These are phyloP conservation scores for Aureoboletus auriporus DNA, from an alignment of 768 basidiomycete genomes.

Conservation along the genomic window DNA sequence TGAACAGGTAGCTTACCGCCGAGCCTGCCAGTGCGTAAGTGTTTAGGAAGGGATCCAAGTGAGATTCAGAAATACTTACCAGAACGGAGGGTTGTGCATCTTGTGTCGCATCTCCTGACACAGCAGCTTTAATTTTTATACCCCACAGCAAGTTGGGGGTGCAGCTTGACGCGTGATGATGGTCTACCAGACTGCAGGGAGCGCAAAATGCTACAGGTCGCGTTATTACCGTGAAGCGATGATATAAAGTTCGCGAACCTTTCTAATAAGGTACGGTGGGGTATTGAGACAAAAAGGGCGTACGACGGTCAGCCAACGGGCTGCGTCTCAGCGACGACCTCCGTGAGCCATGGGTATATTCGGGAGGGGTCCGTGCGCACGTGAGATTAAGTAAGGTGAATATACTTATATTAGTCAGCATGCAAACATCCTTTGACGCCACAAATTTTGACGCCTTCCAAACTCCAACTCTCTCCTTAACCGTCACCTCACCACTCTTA, in stretches of 20 bases:
- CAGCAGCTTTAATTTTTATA: conserved; percentile 27
- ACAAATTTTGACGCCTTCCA: conserved; percentile 20
- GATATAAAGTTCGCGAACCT: not conserved
- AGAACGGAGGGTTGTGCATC: conserved; percentile 31
- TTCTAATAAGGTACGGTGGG: no score
- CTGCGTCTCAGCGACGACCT: conserved; percentile 4
- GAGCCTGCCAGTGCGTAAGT: conserved; percentile 46
- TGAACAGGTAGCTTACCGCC: conserved; percentile 43
- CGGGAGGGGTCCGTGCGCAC: conserved; percentile 27
- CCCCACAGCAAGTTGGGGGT: not conserved
- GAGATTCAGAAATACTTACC: conserved; percentile 18
- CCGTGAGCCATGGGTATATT: not conserved
- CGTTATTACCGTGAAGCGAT: conserved; percentile 4
- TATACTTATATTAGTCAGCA: conserved; percentile 26
- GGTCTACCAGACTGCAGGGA: not conserved
- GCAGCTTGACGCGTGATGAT: conserved; percentile 8
- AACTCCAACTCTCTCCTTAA: conserved; percentile 18
- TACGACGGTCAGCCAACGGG: not conserved
- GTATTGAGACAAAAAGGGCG: not conserved
- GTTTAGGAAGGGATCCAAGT: not conserved
- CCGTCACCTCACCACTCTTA: conserved; percentile 15
- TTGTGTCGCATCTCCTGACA: conserved; percentile 1
- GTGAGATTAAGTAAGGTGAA: conserved; percentile 14
- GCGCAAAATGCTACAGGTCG: conserved; percentile 18
- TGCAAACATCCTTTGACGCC: conserved; percentile 12